Conservation (phyloP, 2,329 filamentous ascomycete species). For the Trichoderma sp. region DNA sequence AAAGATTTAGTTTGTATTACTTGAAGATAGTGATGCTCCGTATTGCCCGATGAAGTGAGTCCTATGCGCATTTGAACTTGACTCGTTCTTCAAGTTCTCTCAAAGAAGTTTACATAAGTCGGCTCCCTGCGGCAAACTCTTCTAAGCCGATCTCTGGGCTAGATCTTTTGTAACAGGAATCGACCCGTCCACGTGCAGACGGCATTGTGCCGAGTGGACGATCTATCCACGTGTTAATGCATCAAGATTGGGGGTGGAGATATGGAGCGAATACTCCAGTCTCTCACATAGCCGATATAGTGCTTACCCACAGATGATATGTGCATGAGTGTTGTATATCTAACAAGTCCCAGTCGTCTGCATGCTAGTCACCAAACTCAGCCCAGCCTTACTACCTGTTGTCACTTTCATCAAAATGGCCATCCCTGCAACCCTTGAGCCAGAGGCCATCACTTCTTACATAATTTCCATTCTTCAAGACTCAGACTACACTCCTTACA, state of each 20-base stretch:
- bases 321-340: neutral
- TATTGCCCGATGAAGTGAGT: neutral
- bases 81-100: neutral
- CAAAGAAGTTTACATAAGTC: neutral
- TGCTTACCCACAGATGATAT: neutral
- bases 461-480: neutral
- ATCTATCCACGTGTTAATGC: neutral
- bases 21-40: rapidly evolving
- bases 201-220: neutral
- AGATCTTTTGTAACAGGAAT: neutral
- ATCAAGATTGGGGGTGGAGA: neutral
- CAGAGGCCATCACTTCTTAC: neutral
- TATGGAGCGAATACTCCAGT: neutral
- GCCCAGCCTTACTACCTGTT: neutral
- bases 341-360: neutral
- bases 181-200: neutral
- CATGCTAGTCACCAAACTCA: neutral
- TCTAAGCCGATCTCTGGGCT: neutral
- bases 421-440: neutral
- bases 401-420: neutral
- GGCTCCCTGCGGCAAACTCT: neutral
- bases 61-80: neutral
- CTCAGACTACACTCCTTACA: neutral
- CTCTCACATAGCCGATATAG: neutral
- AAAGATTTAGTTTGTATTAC: neutral